A percentile compares a stretch with the other conserved stretches of the same genome.
Evolutionary conservation across 2,329 filamentous ascomycete genomes (phyloP).

Genomic region (Arthrobotrys iridis): DNA sequence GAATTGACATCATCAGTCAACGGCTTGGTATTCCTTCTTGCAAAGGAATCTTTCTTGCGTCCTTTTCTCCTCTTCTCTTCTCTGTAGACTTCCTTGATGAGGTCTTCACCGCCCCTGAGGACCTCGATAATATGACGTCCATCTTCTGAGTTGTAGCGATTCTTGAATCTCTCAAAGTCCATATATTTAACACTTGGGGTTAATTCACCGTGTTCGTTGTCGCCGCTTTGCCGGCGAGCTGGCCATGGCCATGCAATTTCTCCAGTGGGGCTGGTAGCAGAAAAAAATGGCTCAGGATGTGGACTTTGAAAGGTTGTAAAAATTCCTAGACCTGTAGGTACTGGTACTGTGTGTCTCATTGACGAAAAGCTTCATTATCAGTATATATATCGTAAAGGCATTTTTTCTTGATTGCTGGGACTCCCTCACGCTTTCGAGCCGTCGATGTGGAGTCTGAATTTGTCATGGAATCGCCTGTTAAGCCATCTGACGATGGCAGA

Average conservation of each 20-base stretch:
- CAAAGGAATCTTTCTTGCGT: constrained; percentile 60
- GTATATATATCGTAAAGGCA: neutral
- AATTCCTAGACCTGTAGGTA: neutral
- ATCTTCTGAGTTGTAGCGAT: constrained; percentile 61
- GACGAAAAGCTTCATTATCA: neutral
- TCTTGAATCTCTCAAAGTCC: constrained; percentile 65
- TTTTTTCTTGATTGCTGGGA: too few species aligned
- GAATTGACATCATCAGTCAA: constrained; percentile 56
- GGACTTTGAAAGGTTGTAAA: neutral
- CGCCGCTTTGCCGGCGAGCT: neutral
- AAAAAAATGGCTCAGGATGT: neutral
- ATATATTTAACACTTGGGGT: constrained; percentile 63
- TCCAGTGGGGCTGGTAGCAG: neutral
- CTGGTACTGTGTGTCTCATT: neutral
- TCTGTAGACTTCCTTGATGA: constrained; percentile 62
- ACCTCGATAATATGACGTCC: constrained; percentile 63
- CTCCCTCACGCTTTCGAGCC: neutral
- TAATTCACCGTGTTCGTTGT: neutral
- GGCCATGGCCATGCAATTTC: neutral
- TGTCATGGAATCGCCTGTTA: neutral
- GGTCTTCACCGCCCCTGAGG: constrained; percentile 60
- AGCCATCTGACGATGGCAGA: neutral
- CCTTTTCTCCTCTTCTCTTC: constrained; percentile 62
- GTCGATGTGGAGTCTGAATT: neutral
- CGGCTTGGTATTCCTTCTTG: constrained; percentile 58